Evolutionary conservation across 2,329 filamentous ascomycete species (phyloP), one percentile per base, ranked within the genome.

Genomic region (Hymenotorrendiella dingleyae): DNA sequence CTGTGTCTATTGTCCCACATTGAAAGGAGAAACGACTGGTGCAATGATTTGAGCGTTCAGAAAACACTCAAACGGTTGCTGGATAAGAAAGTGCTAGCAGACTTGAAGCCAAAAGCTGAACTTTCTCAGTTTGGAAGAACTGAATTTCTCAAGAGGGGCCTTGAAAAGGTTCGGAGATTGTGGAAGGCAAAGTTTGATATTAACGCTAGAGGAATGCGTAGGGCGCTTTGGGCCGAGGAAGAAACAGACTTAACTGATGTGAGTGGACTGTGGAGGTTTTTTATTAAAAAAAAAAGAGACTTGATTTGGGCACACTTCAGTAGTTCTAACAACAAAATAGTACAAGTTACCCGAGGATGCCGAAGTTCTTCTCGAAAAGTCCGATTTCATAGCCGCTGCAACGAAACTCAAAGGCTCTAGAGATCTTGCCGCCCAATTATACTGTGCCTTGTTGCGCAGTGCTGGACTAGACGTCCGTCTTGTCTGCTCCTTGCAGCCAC

Each of bases 391-490:
- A 22, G 70, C 72, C 27, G 82, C 85, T 22, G 87, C 90, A 0
- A 73, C 69, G 46, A 76, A 67, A 4, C 64, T 94, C 14, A 70
- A 80, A 50, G 94, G 91, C 0, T 97, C 91, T 7, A 79, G 90
- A 50, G 93, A 98, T 62, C 73, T 94, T 8, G 93, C 90, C 1
- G 86, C 88, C 2, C 90, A 97, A 61, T 64, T 98, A 0, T 95
- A 94, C 57, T 97, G 93, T 62, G 85, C 90, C 3, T 65, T 97
- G 23, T 71, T 98, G 4, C 81, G 93, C 14, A 78, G 80, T n/a
- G 79, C 76, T n/a, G 89, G 87, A 3, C 79, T 97, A 6, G 80
- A 88, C 49, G 74, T 86, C 4, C 77, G 93, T 10, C 71, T 98
- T 4, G 85, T 97, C 0, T 96, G 89, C 62, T 98, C 93, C 4